Evolutionary conservation across 768 basidiomycete genomes (phyloP).

Genomic region (Leccinum broughii): DNA sequence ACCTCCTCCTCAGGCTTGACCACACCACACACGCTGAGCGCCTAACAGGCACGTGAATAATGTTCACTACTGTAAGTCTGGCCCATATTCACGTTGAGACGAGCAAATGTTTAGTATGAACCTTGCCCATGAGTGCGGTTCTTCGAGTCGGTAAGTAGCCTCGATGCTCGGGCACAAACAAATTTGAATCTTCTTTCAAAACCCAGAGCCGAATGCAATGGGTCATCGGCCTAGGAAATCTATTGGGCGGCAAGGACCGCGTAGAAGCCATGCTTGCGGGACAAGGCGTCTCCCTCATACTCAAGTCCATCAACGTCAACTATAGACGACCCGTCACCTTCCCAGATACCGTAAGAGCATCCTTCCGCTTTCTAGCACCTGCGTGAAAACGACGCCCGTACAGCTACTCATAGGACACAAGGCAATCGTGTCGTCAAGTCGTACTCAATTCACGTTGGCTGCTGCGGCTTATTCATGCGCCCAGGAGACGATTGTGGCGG

Average conservation of each 20-base stretch:
- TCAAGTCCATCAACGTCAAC: conserved; percentile 67
- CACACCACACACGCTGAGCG: not conserved
- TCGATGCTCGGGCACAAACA: not conserved
- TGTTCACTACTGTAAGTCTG: conserved; percentile 59
- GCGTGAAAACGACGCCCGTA: not conserved
- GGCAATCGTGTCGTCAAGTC: conserved; percentile 39
- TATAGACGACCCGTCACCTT: conserved; percentile 72
- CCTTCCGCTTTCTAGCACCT: conserved; percentile 1
- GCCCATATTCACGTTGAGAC: not conserved
- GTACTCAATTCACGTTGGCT: conserved; percentile 49
- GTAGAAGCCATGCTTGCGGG: conserved; percentile 60
- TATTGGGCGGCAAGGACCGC: conserved; percentile 57
- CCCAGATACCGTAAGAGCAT: conserved; percentile 65
- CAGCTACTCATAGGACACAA: conserved; percentile 69
- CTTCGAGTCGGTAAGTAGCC: conserved; percentile 59
- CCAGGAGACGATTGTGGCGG: conserved; percentile 63
- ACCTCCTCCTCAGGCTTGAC: not conserved
- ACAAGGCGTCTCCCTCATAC: conserved; percentile 68
- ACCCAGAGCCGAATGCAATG: conserved; percentile 69
- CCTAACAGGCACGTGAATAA: conserved; percentile 72
- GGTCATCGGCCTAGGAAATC: conserved; percentile 56
- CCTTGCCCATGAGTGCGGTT: conserved; percentile 51
- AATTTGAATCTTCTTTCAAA: not conserved
- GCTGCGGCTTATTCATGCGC: conserved; percentile 63
- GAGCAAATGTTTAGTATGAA: conserved; percentile 1